These are phyloP conservation scores for Striga asiatica DNA, from an alignment of 257 asterid genomes.

Conservation along the genomic window DNA sequence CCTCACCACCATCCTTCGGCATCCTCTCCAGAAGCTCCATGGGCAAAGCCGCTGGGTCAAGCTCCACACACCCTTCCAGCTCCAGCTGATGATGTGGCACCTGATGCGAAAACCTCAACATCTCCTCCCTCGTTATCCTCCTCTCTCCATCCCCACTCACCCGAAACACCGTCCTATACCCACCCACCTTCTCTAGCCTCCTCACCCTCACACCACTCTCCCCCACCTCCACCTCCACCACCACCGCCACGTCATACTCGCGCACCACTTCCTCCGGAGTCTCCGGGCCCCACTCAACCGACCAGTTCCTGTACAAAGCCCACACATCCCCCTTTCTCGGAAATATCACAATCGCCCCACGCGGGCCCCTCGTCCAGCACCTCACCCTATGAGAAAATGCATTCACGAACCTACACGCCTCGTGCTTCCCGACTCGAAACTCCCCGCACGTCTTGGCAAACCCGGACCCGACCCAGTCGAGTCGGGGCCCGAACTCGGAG, in stretches of 20 bases:
- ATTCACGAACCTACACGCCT: slow-evolving; percentile 36
- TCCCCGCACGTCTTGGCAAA: slow-evolving; percentile 74
- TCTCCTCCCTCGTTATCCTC: slow-evolving; percentile 53
- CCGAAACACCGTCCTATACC: slow-evolving; percentile 62
- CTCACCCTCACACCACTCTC: slow-evolving; percentile 35
- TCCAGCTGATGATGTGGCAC: slow-evolving; percentile 54
- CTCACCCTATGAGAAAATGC: slow-evolving; percentile 59
- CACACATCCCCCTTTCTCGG: slow-evolving; percentile 69
- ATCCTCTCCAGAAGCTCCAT: slow-evolving; percentile 52
- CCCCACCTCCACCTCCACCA: slow-evolving; percentile 44
- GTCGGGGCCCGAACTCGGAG: slow-evolving; percentile 37
- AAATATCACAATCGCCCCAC: slow-evolving; percentile 42
- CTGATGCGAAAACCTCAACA: slow-evolving; percentile 65
- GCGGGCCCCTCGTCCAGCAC: slow-evolving; percentile 45
- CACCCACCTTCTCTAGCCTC: slow-evolving; percentile 57
- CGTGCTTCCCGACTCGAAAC: slow-evolving; percentile 53
- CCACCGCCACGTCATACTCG: slow-evolving; percentile 58
- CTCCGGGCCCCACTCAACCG: slow-evolving; percentile 41
- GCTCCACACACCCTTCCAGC: slow-evolving; percentile 64
- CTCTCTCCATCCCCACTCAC: slow-evolving; percentile 27
- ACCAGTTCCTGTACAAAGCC: slow-evolving; percentile 72
- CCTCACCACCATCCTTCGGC: not conserved
- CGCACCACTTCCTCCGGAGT: slow-evolving; percentile 52
- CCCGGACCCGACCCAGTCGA: slow-evolving; percentile 64
- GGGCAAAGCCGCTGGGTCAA: slow-evolving; percentile 81